A percentile compares a stretch with the other conserved stretches of the same genome.
Conservation (phyloP, 208 protist species). For the Trypanosoma avium region DNA sequence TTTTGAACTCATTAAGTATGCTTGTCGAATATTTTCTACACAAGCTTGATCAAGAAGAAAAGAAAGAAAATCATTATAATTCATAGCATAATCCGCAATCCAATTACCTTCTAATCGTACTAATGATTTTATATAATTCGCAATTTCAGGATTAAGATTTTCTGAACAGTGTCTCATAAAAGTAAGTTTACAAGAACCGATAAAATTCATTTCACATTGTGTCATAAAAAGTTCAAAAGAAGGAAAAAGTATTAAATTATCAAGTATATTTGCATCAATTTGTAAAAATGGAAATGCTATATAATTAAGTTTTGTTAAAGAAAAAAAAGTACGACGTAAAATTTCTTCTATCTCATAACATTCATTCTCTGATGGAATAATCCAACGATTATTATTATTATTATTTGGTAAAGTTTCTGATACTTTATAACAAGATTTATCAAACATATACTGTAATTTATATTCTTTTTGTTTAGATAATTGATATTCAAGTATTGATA, state of each 20-base stretch:
- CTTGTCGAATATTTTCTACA: slow-evolving; percentile 17
- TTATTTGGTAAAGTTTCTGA: neutral
- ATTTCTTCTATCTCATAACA: neutral
- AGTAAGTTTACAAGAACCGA: slow-evolving; percentile 12
- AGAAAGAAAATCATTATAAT: slow-evolving; percentile 15
- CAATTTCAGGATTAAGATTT: slow-evolving; percentile 1
- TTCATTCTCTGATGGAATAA: neutral
- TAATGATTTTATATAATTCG: slow-evolving; percentile 7
- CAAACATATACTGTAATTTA: slow-evolving; percentile 11
- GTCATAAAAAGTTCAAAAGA: slow-evolving; percentile 26
- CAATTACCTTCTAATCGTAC: neutral
- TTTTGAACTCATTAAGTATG: slow-evolving; percentile 5
- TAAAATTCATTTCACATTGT: slow-evolving; percentile 9
- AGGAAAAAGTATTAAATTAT: slow-evolving; percentile 13
- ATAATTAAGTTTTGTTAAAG: slow-evolving; percentile 9
- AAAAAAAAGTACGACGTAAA: slow-evolving; percentile 6
- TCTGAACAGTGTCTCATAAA: slow-evolving; percentile 4
- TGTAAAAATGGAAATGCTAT: slow-evolving; percentile 9
- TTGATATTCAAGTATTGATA: slow-evolving; percentile 1
- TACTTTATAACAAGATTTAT: slow-evolving; percentile 12
- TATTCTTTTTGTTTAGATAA: too few relatives aligned
- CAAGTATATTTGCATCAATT: neutral
- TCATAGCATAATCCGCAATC: slow-evolving; percentile 16
- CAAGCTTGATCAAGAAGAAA: slow-evolving; percentile 22
- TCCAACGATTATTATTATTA: too few relatives aligned